phyloP scores from a whole-genome alignment of 306 rosid species.

The Canavalia ensiformis region DNA sequence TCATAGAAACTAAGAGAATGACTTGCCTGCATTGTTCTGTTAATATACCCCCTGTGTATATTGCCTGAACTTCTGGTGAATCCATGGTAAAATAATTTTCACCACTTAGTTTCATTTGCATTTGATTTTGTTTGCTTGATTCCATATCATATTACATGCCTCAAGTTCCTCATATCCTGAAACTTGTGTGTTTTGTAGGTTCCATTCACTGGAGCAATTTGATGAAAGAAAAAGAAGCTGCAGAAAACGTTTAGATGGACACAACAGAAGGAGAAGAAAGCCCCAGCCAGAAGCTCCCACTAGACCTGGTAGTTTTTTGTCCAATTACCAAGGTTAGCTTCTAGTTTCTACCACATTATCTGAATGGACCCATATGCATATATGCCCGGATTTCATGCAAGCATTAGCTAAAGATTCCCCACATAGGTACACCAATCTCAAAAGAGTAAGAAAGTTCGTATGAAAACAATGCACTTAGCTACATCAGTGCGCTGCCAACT shows the following conservation, averaged over 20 bases:
- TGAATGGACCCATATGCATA: slow-evolving; percentile 49
- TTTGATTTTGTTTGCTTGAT: slow-evolving; percentile 24
- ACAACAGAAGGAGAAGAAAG: slow-evolving; percentile 81
- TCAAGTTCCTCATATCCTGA: background rate
- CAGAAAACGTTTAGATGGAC: slow-evolving; percentile 85
- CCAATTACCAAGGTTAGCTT: slow-evolving; percentile 67
- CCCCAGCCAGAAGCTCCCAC: slow-evolving; percentile 62
- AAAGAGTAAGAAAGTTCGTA: slow-evolving; percentile 42
- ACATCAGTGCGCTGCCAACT: slow-evolving; percentile 44
- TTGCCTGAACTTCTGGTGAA: slow-evolving; percentile 16
- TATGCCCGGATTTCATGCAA: slow-evolving; percentile 46
- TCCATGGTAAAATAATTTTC: slow-evolving; percentile 4
- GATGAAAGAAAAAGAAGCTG: slow-evolving; percentile 88
- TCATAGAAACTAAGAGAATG: slow-evolving; percentile 22
- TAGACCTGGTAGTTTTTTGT: slow-evolving; percentile 58
- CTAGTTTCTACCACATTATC: slow-evolving; percentile 41
- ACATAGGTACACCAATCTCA: slow-evolving; percentile 43
- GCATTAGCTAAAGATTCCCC: slow-evolving; percentile 38
- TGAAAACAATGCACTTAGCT: slow-evolving; percentile 37
- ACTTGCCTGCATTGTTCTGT: slow-evolving; percentile 25
- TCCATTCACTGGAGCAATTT: slow-evolving; percentile 80
- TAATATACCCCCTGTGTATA: slow-evolving; percentile 17
- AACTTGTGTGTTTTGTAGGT: slow-evolving; percentile 51
- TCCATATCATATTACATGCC: background rate
- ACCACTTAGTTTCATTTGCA: background rate